Evolutionary conservation across 805 yeast species (phyloP).

Genomic region (Jamesozyma hellenica): DNA sequence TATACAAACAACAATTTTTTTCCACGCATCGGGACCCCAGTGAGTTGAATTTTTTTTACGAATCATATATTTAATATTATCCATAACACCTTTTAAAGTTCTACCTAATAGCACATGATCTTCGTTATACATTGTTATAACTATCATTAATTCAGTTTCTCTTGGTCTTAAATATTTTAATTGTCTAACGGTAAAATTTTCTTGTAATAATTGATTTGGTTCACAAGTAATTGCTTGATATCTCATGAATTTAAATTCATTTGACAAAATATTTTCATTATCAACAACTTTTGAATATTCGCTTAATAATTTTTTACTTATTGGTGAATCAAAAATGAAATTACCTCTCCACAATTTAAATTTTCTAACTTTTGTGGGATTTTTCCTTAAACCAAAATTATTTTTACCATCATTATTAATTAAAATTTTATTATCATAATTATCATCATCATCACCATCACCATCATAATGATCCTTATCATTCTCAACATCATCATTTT

Average conservation of each 20-base stretch:
- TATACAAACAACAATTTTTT: constrained; percentile 78
- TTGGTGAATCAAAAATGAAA: constrained; percentile 81
- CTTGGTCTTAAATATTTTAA: constrained; percentile 68
- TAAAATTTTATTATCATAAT: constrained; percentile 3
- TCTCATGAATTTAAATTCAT: constrained; percentile 75
- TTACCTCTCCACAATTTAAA: constrained; percentile 49
- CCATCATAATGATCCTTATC: constrained; percentile 1
- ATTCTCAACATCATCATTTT: constrained; percentile 5
- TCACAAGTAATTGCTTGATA: constrained; percentile 92
- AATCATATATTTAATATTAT: constrained; percentile 67
- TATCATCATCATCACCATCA: background rate
- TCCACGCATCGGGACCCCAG: constrained; percentile 97
- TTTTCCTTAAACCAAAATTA: constrained; percentile 7
- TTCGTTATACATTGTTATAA: constrained; percentile 85
- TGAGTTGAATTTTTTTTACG: constrained; percentile 53
- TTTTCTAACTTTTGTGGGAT: constrained; percentile 22
- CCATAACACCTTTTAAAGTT: constrained; percentile 83
- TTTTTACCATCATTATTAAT: background rate
- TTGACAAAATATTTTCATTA: constrained; percentile 29
- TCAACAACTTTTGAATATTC: constrained; percentile 38
- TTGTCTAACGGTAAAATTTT: constrained; percentile 75
- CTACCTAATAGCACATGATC: constrained; percentile 71
- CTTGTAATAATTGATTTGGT: constrained; percentile 54
- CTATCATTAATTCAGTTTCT: constrained; percentile 75
- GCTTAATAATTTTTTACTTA: constrained; percentile 53